Base-by-base conservation (phyloP, 768 basidiomycete genomes). In the Lactarius hatsudake region DNA sequence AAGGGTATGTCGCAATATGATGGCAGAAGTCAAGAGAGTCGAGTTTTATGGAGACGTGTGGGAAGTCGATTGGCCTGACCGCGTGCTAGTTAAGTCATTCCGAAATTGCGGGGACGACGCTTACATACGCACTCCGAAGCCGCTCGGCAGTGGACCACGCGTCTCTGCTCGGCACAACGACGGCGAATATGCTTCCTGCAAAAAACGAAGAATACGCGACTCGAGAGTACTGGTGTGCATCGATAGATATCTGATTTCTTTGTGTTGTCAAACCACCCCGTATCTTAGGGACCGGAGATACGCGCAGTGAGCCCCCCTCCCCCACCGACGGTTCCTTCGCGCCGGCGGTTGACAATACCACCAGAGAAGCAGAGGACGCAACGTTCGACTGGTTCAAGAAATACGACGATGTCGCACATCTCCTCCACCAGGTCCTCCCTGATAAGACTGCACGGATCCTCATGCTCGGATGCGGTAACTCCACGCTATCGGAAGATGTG, bases 311-410 rank as follows among this genome's bases (percentile, higher is more conserved):
- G 82, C 65, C 59, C 26, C 64, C 15, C 23, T 8, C 28, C 36
- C 65, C 15, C 48, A 23, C 45, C 10, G n/a, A 59, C 38, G 43
- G 17, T 51, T 51, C 36, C 43, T 28, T 40, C 34, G n/a, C 28
- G 48, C 5, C 9, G 20, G n/a, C n/a, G n/a, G 2, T 51, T 23
- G 40, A 60, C 32, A 55, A 40, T n/a, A 13, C 53, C n/a, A n/a
- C n/a, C 51, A 91, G 90, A 72, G 87, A 89, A 75, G 73, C 80
- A 5, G 79, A 82, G 20, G 84, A 85, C n/a, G 78, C 78, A 5
- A 79, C 83, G 7, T 93, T 90, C 69, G 93, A 94, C 77, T 94
- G 93, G 93, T 93, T 93, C 80, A 93, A 92, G 75, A 86, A 87
- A 10, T 94, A 93, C 72, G 75, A 76, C 2, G 91, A 94, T 64